A percentile compares a stretch with the other conserved stretches of the same genome.
Conservation (phyloP, 2,329 filamentous ascomycete genomes). For the Aspergillus udagawae region DNA sequence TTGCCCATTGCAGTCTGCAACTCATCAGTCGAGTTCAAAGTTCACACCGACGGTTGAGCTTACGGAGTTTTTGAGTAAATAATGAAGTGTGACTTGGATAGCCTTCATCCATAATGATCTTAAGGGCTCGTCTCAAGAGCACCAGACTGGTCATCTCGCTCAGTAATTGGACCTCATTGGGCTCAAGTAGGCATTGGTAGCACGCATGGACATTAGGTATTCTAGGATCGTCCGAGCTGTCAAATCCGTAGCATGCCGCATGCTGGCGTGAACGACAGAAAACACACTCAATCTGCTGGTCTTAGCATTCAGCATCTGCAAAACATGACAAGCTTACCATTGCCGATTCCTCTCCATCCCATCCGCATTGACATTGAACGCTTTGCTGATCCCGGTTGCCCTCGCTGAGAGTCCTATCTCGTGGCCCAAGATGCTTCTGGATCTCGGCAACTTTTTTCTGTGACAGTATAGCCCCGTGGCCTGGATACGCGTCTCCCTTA, state of each 20-base stretch:
- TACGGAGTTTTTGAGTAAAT: conserved; percentile 31
- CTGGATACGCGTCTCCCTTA: conserved; percentile 4
- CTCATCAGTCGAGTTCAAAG: conserved; percentile 9
- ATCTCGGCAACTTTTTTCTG: conserved; percentile 16
- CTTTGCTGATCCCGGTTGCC: neutral
- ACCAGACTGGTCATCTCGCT: conserved; percentile 25
- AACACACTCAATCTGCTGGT: conserved; percentile 38
- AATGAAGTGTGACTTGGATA: conserved; percentile 21
- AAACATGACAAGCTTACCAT: conserved; percentile 34
- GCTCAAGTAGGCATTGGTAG: conserved; percentile 43
- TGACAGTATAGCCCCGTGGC: conserved; percentile 13
- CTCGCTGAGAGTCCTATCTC: neutral
- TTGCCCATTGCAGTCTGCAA: conserved; percentile 28
- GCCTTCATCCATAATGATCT: conserved; percentile 27
- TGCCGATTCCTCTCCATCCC: conserved; percentile 33
- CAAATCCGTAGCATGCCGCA: conserved; percentile 45
- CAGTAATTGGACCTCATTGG: conserved; percentile 22
- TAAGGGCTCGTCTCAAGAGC: conserved; percentile 25
- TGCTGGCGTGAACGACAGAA: conserved; percentile 47
- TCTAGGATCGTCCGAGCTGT: conserved; percentile 31
- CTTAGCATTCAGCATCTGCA: conserved; percentile 8
- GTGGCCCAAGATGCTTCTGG: conserved; percentile 4
- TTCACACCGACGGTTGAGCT: conserved; percentile 6
- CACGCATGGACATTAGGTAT: conserved; percentile 43
- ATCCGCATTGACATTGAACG: conserved; percentile 42